phyloP scores from a whole-genome alignment of 148 eudicot species.

The Persicaria maculosa region DNA sequence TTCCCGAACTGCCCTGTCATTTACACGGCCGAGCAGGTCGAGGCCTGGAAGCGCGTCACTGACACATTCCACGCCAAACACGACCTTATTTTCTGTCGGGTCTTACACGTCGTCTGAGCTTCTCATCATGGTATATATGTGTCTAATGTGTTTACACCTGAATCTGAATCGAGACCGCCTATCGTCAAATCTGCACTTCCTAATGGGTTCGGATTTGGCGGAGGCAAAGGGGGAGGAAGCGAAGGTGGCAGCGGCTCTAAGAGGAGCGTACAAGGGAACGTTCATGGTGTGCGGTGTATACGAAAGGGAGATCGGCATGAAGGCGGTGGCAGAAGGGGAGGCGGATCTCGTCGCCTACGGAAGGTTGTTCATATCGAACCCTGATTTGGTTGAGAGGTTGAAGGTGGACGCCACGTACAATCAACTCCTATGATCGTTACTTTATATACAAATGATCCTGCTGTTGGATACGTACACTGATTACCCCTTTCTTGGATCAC shows the following conservation, averaged over 20 bases:
- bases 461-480: conserved; percentile 22
- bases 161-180: no score
- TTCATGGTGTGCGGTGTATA: conserved; percentile 21
- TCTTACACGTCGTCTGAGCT: conserved; percentile 54
- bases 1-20: conserved; percentile 67
- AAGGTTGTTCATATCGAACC: conserved; percentile 19
- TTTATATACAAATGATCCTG: conserved; percentile 19
- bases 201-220: conserved; percentile 1
- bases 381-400: conserved; percentile 23
- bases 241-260: neutral
- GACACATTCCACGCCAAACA: conserved; percentile 67
- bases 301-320: conserved; percentile 8
- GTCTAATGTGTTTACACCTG: no score
- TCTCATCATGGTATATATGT: conserved; percentile 8
- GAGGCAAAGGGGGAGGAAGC: neutral
- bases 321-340: conserved; percentile 15
- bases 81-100: conserved; percentile 62
- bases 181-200: conserved; percentile 13
- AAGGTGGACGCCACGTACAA: conserved; percentile 12
- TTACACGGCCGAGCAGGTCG: conserved; percentile 55
- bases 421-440: conserved; percentile 19
- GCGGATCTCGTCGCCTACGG: conserved; percentile 20
- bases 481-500: conserved; percentile 17
- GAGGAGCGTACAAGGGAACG: conserved; percentile 13
- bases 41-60: conserved; percentile 75